Evolutionary conservation across 2,329 filamentous ascomycete genomes (phyloP).

Genomic region (Helicocarpus griseus): DNA sequence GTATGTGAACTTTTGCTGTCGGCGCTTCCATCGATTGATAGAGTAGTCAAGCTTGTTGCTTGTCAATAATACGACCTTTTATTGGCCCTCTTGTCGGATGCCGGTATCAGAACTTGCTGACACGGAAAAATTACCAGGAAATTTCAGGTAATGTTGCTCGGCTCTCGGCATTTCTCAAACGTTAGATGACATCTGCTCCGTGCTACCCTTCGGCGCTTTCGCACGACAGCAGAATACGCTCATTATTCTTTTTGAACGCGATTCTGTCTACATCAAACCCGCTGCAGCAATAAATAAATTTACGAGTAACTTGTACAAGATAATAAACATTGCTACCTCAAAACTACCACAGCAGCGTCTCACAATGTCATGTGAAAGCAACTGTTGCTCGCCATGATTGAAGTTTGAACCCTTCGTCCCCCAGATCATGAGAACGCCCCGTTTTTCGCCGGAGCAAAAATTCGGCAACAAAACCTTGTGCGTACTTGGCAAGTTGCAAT

Average conservation of each 20-base stretch:
- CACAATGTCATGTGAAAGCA: not conserved
- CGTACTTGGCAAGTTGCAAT: not conserved
- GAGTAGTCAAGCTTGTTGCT: no score
- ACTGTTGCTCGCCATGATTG: not conserved
- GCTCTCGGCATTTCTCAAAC: slow-evolving; percentile 1
- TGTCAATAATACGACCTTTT: no score
- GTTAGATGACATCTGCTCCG: not conserved
- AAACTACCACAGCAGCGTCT: not conserved
- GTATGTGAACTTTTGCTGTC: no score
- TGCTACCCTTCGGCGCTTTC: not conserved
- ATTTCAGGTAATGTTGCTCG: not conserved
- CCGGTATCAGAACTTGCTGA: not conserved
- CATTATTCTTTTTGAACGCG: no score
- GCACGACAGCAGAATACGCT: not conserved
- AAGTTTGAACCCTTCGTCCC: no score
- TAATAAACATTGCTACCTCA: not conserved
- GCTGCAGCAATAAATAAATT: no score
- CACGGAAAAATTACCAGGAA: not conserved
- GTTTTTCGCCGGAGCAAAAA: not conserved
- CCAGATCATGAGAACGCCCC: not conserved
- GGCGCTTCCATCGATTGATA: no score
- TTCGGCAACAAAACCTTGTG: slow-evolving; percentile 1
- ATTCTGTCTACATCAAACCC: no score
- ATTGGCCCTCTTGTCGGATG: not conserved
- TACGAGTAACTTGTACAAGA: not conserved